Percentiles rank a stretch among this genome's conserved stretches.
Conservation (phyloP, 208 protist genomes). For the Trypanosoma melophagium region DNA sequence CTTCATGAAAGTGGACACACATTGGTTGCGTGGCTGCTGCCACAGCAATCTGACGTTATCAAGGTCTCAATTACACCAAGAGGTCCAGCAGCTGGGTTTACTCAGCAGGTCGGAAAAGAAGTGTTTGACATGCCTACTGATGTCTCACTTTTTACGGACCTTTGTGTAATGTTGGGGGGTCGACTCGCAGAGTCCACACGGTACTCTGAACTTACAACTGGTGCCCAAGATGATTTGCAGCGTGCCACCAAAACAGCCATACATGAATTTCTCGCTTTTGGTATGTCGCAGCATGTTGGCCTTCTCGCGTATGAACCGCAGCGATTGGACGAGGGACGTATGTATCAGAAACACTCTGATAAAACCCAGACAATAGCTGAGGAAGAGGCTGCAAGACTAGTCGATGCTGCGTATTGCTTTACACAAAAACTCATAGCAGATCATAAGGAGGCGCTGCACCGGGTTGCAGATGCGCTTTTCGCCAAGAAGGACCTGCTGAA, state of each 20-base stretch:
- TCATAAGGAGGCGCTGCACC: constrained; percentile 43
- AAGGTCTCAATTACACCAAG: constrained; percentile 97
- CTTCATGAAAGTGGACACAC: constrained; percentile 97
- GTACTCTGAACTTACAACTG: constrained; percentile 89
- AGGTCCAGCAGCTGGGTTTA: constrained; percentile 74
- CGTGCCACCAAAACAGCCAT: constrained; percentile 81
- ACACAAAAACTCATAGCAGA: constrained; percentile 46
- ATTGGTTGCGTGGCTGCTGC: constrained; percentile 91
- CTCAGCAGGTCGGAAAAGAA: constrained; percentile 80
- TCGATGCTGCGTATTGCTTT: constrained; percentile 50
- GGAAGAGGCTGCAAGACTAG: constrained; percentile 59
- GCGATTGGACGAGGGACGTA: constrained; percentile 72
- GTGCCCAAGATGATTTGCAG: constrained; percentile 91
- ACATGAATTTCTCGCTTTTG: constrained; percentile 74
- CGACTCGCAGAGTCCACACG: constrained; percentile 94
- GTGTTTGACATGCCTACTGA: constrained; percentile 81
- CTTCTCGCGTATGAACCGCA: constrained; percentile 78
- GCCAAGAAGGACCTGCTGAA: constrained; percentile 71
- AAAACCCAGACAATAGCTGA: constrained; percentile 58
- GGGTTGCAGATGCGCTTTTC: constrained; percentile 48
- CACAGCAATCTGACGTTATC: constrained; percentile 88
- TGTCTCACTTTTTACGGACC: constrained; percentile 90
- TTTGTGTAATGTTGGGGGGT: constrained; percentile 94
- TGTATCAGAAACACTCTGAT: constrained; percentile 72
- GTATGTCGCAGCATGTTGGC: constrained; percentile 70